phyloP scores from a whole-genome alignment of 2,329 filamentous ascomycete species.

The Fusarium lyarnte region DNA sequence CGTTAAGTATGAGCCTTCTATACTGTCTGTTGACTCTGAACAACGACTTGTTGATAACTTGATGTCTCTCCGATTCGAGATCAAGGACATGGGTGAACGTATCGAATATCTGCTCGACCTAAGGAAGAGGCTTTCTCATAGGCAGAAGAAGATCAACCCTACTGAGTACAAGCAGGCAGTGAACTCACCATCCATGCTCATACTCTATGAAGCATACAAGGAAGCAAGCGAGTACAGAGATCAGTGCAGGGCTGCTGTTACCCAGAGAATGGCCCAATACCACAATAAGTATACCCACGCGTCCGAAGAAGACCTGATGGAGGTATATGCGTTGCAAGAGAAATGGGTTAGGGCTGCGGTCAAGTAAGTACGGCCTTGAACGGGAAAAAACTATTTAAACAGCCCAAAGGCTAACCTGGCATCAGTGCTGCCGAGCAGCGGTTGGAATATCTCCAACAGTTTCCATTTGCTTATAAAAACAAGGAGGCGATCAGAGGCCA shows the following conservation, averaged over 20 bases:
- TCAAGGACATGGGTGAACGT: not conserved
- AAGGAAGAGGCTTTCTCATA: not conserved
- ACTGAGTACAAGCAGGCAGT: not conserved
- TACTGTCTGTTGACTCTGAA: not conserved
- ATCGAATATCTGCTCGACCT: not conserved
- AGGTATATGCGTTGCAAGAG: not conserved
- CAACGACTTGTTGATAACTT: not conserved
- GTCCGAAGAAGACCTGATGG: not conserved
- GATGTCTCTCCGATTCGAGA: not conserved
- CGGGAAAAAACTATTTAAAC: no score
- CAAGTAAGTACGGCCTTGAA: not conserved
- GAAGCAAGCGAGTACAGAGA: not conserved
- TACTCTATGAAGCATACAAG: not conserved
- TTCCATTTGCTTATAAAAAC: not conserved
- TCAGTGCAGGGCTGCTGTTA: not conserved
- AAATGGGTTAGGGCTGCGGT: not conserved
- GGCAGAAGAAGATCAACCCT: not conserved
- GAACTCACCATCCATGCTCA: not conserved
- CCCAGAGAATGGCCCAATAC: not conserved
- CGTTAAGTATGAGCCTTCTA: not conserved
- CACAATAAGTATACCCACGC: accelerated
- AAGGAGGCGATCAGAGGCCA: not conserved
- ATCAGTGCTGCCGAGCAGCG: not conserved
- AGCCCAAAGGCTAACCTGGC: not conserved
- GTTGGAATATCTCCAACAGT: not conserved